Evolutionary conservation across 2,329 filamentous ascomycete species (phyloP).

Genomic region (Beauveria pseudobassiana): DNA sequence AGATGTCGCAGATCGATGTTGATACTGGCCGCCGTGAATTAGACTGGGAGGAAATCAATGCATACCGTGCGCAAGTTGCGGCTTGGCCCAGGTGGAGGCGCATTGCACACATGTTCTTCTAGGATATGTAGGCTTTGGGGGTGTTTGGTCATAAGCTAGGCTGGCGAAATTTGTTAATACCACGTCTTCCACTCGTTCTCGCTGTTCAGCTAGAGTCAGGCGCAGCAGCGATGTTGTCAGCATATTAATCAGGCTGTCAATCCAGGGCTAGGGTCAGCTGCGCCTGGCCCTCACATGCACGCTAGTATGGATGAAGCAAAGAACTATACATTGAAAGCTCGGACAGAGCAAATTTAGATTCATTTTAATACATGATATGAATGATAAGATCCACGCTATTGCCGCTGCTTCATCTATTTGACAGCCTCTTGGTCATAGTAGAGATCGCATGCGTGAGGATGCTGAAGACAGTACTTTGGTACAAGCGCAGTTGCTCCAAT

Average conservation of each 20-base stretch:
- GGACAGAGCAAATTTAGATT: background rate
- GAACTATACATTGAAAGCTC: background rate
- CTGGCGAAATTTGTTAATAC: background rate
- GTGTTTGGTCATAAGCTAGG: background rate
- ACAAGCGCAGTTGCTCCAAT: slow-evolving; percentile 37
- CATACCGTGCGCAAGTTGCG: slow-evolving; percentile 41
- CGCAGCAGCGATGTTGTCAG: no score
- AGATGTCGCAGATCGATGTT: slow-evolving; percentile 55
- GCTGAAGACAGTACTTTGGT: slow-evolving; percentile 50
- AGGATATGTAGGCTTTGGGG: background rate
- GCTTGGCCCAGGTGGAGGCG: slow-evolving; percentile 45
- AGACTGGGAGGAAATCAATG: slow-evolving; percentile 58
- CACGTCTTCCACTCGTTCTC: no score
- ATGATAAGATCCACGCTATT: background rate
- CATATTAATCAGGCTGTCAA: no score
- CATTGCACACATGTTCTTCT: slow-evolving; percentile 28
- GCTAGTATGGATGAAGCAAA: background rate
- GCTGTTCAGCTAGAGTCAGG: no score
- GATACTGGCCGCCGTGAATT: slow-evolving; percentile 59
- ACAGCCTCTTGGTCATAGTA: slow-evolving; percentile 40
- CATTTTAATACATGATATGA: background rate
- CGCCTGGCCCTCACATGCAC: background rate
- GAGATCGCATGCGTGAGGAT: slow-evolving; percentile 51
- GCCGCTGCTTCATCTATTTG: background rate
- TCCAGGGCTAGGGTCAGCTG: no score